Base-by-base conservation (phyloP, 805 yeast genomes). In the Candida hispaniensis region DNA sequence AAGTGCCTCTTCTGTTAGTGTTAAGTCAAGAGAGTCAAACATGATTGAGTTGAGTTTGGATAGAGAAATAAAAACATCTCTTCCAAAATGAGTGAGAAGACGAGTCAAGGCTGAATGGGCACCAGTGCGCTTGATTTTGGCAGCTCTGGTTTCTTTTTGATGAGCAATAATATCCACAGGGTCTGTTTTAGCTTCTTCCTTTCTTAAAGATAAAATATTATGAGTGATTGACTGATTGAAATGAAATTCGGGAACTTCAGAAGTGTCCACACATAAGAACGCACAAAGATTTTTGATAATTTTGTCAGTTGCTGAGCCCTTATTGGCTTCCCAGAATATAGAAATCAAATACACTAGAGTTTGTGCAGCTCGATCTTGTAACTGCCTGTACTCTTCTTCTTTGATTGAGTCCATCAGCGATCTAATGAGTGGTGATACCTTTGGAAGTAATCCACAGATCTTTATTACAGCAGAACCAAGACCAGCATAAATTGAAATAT, bases 321-420 rank as follows among this genome's bases (percentile, higher is more conserved):
- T 83, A 6, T 71, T 73, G 4, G 58, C 58, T 1, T 52, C 52
- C 20, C 72, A 63, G 38, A 93, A 67, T 42, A 69, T 68, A n/a
- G 58, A 50, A 22, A 85, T 71, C 35, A 91, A 64, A 19, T 60
- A 56, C 6, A 86, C 68, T 18, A 86, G 69, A 0, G 94, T 69
- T 2, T 55, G 52, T 2, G 94, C 85, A 5, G 93, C 65, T 41
- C 86, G 64, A 6, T 55, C 51, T 51, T 91, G 98, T 39, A 91
- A 61, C 25, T 72, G 60, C 14, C 55, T 61, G 4, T 73, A 66
- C 29, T 70, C 75, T 48, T 86, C 97, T 27, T 64, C 64, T 51
- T 91, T 91, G 36, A 91, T 64, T 50, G 93, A 78, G 41, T 85
- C 96, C 97, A 91, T 91, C 34, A 91, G 60, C 0, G 94, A 71